phyloP scores from a whole-genome alignment of 1,139 yeast species.

The Candida dubliniensis region DNA sequence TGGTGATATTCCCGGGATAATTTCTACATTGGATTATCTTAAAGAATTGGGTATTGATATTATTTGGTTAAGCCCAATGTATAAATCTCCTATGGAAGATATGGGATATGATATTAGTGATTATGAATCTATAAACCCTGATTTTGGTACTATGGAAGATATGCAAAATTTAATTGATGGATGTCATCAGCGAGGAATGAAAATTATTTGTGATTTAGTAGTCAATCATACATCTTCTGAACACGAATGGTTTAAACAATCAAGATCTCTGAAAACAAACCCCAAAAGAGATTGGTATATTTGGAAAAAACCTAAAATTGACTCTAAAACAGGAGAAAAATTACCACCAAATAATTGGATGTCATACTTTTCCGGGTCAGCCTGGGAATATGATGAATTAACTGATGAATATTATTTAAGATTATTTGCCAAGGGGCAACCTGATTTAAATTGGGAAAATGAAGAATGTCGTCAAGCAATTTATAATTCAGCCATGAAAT shows the following conservation, averaged over 20 bases:
- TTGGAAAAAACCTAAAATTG: slow-evolving; percentile 53
- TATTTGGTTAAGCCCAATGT: slow-evolving; percentile 60
- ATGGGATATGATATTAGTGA: slow-evolving; percentile 65
- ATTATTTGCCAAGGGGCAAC: slow-evolving; percentile 53
- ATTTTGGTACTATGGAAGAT: slow-evolving; percentile 54
- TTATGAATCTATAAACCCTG: slow-evolving; percentile 50
- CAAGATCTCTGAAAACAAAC: slow-evolving; percentile 48
- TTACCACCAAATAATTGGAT: slow-evolving; percentile 60
- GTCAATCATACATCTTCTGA: slow-evolving; percentile 58
- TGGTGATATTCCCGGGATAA: slow-evolving; percentile 57
- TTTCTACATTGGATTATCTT: slow-evolving; percentile 52
- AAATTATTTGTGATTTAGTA: slow-evolving; percentile 54
- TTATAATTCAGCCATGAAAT: slow-evolving; percentile 48
- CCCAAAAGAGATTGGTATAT: slow-evolving; percentile 65
- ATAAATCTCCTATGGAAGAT: slow-evolving; percentile 59
- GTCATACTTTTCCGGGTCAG: slow-evolving; percentile 52
- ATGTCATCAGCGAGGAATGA: slow-evolving; percentile 50
- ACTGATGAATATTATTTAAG: slow-evolving; percentile 56
- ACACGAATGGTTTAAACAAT: slow-evolving; percentile 60
- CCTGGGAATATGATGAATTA: slow-evolving; percentile 55
- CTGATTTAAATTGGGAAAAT: slow-evolving; percentile 63
- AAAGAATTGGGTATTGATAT: slow-evolving; percentile 52
- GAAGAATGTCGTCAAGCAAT: slow-evolving; percentile 51
- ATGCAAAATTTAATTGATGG: slow-evolving; percentile 50
- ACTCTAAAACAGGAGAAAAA: slow-evolving; percentile 42